Evolutionary conservation across 1,284 basidiomycete species (phyloP).

Genomic region (Acaromyces ingoldii): DNA sequence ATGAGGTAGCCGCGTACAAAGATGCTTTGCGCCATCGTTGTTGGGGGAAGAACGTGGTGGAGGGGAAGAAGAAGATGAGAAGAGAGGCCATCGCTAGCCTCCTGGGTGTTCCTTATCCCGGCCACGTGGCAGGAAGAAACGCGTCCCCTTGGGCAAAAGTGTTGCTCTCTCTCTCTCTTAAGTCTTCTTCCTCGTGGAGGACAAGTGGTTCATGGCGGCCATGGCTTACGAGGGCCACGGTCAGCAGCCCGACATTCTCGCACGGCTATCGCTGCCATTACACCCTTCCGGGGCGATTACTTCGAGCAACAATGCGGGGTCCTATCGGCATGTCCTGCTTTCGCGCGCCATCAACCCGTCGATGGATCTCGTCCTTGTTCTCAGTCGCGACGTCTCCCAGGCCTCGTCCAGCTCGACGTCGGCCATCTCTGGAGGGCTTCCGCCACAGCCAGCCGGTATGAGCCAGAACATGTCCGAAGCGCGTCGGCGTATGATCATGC

Average conservation of each 20-base stretch:
- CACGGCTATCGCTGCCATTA: too few relatives aligned
- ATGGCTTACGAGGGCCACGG: too few relatives aligned
- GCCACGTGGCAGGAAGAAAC: background rate
- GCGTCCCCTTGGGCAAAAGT: too few relatives aligned
- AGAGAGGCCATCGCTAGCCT: background rate
- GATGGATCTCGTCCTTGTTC: background rate
- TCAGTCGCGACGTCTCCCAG: background rate
- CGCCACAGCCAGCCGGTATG: slow-evolving; percentile 1
- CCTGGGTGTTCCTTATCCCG: background rate
- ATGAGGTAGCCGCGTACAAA: slow-evolving; percentile 23
- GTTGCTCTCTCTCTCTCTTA: too few relatives aligned
- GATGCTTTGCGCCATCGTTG: background rate
- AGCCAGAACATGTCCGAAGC: too few relatives aligned
- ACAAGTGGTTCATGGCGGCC: too few relatives aligned
- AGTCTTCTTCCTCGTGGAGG: too few relatives aligned
- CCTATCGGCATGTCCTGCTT: background rate
- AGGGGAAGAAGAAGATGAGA: background rate
- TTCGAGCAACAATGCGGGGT: too few relatives aligned
- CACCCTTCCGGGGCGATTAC: too few relatives aligned
- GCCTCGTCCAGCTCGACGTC: background rate
- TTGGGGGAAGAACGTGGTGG: background rate
- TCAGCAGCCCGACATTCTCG: too few relatives aligned
- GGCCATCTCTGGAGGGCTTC: background rate
- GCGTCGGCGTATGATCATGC: background rate
- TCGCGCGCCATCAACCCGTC: background rate